Evolutionary conservation across 2,329 filamentous ascomycete species (phyloP).

Genomic region (Colletotrichum lentis): DNA sequence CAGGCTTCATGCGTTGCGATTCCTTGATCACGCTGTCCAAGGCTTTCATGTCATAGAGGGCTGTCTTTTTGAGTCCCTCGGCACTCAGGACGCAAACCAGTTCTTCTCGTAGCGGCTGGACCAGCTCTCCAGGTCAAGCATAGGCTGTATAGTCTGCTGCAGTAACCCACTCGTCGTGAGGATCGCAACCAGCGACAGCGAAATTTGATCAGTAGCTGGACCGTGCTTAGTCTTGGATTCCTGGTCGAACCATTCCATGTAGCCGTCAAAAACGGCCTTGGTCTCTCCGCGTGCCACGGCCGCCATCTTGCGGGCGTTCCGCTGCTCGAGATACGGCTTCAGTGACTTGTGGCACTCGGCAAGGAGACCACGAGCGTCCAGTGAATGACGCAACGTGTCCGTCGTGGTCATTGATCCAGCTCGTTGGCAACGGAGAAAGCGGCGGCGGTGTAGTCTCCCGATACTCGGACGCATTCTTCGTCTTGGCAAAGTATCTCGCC

Average conservation of each 20-base stretch:
- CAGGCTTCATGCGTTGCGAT: slow-evolving; percentile 41
- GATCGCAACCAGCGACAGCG: slow-evolving; percentile 40
- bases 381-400: slow-evolving; percentile 34
- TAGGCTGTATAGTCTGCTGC: slow-evolving; percentile 31
- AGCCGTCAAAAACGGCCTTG: slow-evolving; percentile 32
- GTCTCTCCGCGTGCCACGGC: slow-evolving; percentile 23
- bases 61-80: slow-evolving; percentile 39
- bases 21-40: slow-evolving; percentile 44
- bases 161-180: slow-evolving; percentile 41
- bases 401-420: slow-evolving; percentile 37
- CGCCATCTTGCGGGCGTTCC: slow-evolving; percentile 19
- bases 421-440: slow-evolving; percentile 11
- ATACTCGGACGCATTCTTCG: slow-evolving; percentile 37
- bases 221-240: slow-evolving; percentile 25
- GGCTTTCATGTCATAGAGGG: slow-evolving; percentile 41
- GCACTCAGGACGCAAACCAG: slow-evolving; percentile 37
- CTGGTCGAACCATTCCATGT: slow-evolving; percentile 40
- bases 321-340: slow-evolving; percentile 36
- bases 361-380: slow-evolving; percentile 32
- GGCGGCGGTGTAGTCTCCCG: slow-evolving; percentile 25
- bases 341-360: slow-evolving; percentile 20
- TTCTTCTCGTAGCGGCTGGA: slow-evolving; percentile 41
- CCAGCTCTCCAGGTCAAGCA: slow-evolving; percentile 41
- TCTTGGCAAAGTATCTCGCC: slow-evolving; percentile 33
- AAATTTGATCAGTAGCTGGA: slow-evolving; percentile 36